Percentiles rank a stretch among this genome's conserved stretches.
These are phyloP conservation scores for Helotiales sp. DNA, from an alignment of 2,329 filamentous ascomycete genomes.

Conservation along the genomic window DNA sequence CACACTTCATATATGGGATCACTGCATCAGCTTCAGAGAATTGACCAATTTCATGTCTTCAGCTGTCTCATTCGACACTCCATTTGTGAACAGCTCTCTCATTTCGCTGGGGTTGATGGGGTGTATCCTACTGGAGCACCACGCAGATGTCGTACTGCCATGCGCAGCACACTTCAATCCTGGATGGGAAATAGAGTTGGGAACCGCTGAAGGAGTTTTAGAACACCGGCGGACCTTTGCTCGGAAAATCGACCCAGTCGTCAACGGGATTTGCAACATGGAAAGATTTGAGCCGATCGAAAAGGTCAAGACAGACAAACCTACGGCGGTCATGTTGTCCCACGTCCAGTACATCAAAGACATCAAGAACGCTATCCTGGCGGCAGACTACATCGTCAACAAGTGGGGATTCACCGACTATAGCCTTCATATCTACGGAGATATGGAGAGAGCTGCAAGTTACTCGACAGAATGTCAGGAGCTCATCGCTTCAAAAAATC, in stretches of 20 bases:
- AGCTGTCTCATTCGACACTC: constrained; percentile 33
- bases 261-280: constrained; percentile 49
- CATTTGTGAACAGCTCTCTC: constrained; percentile 39
- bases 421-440: constrained; percentile 65
- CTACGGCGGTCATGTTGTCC: constrained; percentile 69
- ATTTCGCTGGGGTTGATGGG: constrained; percentile 34
- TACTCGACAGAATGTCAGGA: constrained; percentile 63
- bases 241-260: constrained; percentile 66
- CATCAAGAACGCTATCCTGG: constrained; percentile 66
- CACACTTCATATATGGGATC: constrained; percentile 66
- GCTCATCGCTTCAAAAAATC: constrained; percentile 40
- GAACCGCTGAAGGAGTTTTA: constrained; percentile 59
- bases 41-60: constrained; percentile 40
- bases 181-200: constrained; percentile 66
- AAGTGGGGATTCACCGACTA: constrained; percentile 70
- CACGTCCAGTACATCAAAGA: constrained; percentile 62
- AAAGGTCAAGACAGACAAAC: constrained; percentile 60
- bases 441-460: constrained; percentile 64
- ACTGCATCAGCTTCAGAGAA: constrained; percentile 65
- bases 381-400: constrained; percentile 68
- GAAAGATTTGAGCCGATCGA: constrained; percentile 61
- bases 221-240: constrained; percentile 58
- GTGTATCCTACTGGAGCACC: constrained; percentile 44
- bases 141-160: constrained; percentile 62
- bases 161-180: constrained; percentile 67